These are phyloP conservation scores for Liquidambar formosana DNA, from an alignment of 164 flowering plant genomes.

Conservation along the genomic window DNA sequence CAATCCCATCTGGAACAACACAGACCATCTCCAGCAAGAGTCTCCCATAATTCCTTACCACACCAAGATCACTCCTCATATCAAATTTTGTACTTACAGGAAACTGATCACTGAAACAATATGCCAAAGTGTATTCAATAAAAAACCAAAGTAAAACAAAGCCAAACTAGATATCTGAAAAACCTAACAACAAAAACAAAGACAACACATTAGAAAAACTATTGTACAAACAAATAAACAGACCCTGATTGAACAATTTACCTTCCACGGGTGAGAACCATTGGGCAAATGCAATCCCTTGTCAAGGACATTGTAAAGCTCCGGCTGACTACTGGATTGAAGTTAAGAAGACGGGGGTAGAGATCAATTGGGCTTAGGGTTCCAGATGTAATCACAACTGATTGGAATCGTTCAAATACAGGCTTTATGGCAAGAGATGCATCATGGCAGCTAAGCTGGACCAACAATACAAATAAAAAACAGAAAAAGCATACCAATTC, in stretches of 20 bases:
- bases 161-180: neutral
- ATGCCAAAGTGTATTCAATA: constrained; percentile 6
- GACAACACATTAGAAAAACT: neutral
- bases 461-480: neutral
- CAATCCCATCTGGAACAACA: constrained; percentile 97
- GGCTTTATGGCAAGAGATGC: constrained; percentile 99
- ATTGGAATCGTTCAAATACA: constrained; percentile 93
- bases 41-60: constrained; percentile 94
- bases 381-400: constrained; percentile 97
- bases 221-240: neutral
- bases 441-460: constrained; percentile 97
- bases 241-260: constrained; percentile 20
- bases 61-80: constrained; percentile 98
- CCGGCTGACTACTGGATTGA: constrained; percentile 94
- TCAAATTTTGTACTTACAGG: constrained; percentile 99
- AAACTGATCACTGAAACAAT: constrained; percentile 86
- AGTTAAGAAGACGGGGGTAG: constrained; percentile 94
- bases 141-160: constrained; percentile 8
- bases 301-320: constrained; percentile 97
- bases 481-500: neutral
- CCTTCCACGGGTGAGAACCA: constrained; percentile 99
- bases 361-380: constrained; percentile 97
- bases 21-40: constrained; percentile 97
- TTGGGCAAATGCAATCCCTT: constrained; percentile 98
- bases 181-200: neutral